Conservation (phyloP, 306 rosid genomes). For the Cucurbita pepo region DNA sequence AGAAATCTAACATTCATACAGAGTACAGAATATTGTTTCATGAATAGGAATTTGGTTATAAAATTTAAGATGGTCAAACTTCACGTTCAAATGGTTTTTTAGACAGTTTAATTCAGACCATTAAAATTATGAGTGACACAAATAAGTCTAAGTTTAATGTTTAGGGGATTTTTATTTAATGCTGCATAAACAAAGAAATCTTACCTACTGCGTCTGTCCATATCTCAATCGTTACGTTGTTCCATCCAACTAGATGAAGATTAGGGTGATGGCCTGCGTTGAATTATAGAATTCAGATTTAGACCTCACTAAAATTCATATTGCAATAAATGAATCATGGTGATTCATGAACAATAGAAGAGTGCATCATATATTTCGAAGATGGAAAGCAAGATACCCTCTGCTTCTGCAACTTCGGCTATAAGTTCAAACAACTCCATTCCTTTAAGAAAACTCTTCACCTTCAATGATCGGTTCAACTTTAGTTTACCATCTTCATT, state of each 20-base stretch:
- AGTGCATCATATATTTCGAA: neutral
- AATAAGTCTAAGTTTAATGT: neutral
- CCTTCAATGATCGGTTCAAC: constrained; percentile 54
- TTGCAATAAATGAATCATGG: neutral
- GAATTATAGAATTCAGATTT: neutral
- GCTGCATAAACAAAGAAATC: neutral
- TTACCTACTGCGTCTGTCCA: constrained; percentile 83
- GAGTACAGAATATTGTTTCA: neutral
- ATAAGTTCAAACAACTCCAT: constrained; percentile 51
- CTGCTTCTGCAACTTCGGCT: constrained; percentile 75
- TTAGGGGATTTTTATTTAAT: neutral
- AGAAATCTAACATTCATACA: neutral
- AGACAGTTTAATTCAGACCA: neutral
- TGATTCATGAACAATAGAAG: neutral
- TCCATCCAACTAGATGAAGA: constrained; percentile 91
- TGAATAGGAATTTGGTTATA: neutral
- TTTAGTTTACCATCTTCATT: constrained; percentile 44
- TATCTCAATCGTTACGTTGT: constrained; percentile 60
- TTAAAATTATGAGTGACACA: neutral
- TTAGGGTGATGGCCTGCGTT: constrained; percentile 85
- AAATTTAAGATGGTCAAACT: neutral
- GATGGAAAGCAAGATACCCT: constrained; percentile 28
- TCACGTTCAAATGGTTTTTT: neutral
- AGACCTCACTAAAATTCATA: neutral
- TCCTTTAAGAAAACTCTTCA: constrained; percentile 70